Evolutionary conservation across 148 eudicot species (phyloP).

Genomic region (Talinum fruticosum): DNA sequence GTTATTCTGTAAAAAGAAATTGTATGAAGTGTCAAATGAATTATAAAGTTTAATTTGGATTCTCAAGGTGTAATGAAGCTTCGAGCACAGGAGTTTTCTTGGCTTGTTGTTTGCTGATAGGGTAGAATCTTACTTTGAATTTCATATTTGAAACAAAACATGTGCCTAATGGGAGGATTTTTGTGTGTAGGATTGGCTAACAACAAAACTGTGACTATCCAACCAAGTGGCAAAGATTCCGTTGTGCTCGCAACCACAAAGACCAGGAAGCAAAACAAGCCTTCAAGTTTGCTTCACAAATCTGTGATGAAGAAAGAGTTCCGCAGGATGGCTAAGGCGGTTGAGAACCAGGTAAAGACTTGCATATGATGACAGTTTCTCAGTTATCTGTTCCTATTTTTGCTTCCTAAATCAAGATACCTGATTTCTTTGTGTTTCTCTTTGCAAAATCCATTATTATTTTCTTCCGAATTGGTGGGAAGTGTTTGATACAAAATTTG

Average conservation of each 20-base stretch:
- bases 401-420: background rate
- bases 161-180: background rate
- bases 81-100: no score
- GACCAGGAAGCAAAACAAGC: conserved; percentile 86
- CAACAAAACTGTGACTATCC: conserved; percentile 84
- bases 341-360: conserved; percentile 65
- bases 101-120: no score
- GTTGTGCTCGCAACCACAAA: conserved; percentile 76
- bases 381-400: background rate
- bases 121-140: no score
- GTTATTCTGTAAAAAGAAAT: no score
- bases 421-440: background rate
- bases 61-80: background rate
- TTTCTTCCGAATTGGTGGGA: background rate
- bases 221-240: conserved; percentile 66
- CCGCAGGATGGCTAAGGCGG: conserved; percentile 83
- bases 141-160: no score
- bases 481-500: background rate
- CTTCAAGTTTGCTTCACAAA: conserved; percentile 65
- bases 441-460: background rate
- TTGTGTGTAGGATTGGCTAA: conserved; percentile 71
- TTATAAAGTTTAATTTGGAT: no score
- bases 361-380: background rate
- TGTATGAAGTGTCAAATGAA: no score
- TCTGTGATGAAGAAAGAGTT: conserved; percentile 88